These are phyloP conservation scores for Viola pubescens DNA, from an alignment of 441 rosid genomes.

Conservation along the genomic window DNA sequence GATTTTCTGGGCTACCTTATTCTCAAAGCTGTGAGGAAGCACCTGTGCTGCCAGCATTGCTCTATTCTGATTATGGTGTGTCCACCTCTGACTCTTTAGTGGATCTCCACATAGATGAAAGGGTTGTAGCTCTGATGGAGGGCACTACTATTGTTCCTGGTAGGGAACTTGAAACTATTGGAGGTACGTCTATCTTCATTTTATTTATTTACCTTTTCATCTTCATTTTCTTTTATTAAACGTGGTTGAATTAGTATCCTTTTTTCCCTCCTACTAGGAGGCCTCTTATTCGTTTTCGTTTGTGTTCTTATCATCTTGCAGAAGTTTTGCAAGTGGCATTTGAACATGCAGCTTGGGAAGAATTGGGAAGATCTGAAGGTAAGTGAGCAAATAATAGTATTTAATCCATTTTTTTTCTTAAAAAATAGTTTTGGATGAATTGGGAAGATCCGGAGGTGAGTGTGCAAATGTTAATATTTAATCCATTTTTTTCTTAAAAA, in stretches of 20 bases:
- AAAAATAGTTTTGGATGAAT: conserved; percentile 32
- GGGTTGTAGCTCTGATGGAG: conserved; percentile 67
- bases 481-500: no score
- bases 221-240: neutral
- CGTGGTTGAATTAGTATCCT: neutral
- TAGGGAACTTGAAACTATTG: conserved; percentile 72
- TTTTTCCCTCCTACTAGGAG: conserved; percentile 2
- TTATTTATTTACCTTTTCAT: neutral
- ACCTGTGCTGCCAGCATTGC: conserved; percentile 20
- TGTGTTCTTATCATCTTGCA: conserved; percentile 29
- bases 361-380: conserved; percentile 61
- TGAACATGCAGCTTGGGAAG: conserved; percentile 41
- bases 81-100: conserved; percentile 31
- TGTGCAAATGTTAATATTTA: neutral
- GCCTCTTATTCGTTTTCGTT: conserved; percentile 10
- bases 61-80: conserved; percentile 23
- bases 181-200: conserved; percentile 44
- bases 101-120: conserved; percentile 63
- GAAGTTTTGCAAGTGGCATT: conserved; percentile 67
- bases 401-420: no score
- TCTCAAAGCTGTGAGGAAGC: conserved; percentile 32
- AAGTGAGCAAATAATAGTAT: conserved; percentile 6
- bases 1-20: conserved; percentile 39
- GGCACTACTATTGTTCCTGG: conserved; percentile 67
- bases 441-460: conserved; percentile 58